Conservation (phyloP, 495 filamentous ascomycete genomes). For the Aspergillus affinis region DNA sequence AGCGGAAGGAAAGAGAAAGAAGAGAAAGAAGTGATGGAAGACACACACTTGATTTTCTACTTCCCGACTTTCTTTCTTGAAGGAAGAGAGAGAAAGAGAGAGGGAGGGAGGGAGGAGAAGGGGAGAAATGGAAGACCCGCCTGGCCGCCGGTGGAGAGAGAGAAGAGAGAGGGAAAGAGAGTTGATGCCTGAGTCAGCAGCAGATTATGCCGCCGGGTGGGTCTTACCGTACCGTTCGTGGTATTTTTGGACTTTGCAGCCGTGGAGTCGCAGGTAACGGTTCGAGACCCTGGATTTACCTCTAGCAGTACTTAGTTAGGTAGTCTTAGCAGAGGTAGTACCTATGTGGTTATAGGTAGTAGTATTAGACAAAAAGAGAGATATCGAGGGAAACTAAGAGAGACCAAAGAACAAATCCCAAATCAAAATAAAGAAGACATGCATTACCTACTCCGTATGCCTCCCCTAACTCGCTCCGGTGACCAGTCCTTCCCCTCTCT, state of each 20-base stretch:
- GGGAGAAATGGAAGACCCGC: background rate
- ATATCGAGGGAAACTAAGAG: background rate
- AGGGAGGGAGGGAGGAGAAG: background rate
- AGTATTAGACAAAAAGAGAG: too few relatives aligned
- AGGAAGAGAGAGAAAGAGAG: background rate
- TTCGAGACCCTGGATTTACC: too few relatives aligned
- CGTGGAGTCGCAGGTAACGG: too few relatives aligned
- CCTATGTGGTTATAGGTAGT: too few relatives aligned
- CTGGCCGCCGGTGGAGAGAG: too few relatives aligned
- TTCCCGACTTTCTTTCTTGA: background rate
- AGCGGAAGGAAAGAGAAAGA: constrained; percentile 9
- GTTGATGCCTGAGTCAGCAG: too few relatives aligned
- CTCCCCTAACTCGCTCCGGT: too few relatives aligned
- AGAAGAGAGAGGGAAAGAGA: too few relatives aligned
- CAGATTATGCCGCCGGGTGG: too few relatives aligned
- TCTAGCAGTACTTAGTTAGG: too few relatives aligned
- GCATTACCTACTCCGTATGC: background rate
- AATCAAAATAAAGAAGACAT: constrained; percentile 15
- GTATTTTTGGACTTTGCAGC: background rate
- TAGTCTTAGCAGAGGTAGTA: too few relatives aligned
- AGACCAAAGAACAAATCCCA: background rate
- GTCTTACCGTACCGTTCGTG: too few relatives aligned
- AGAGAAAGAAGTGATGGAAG: constrained; percentile 21
- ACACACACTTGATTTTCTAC: constrained; percentile 16
- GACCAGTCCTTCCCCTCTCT: background rate